A percentile compares a stretch with the other conserved stretches of the same genome.
These are phyloP conservation scores for Picea abies DNA, from an alignment of 83 land plant genomes.

Conservation along the genomic window DNA sequence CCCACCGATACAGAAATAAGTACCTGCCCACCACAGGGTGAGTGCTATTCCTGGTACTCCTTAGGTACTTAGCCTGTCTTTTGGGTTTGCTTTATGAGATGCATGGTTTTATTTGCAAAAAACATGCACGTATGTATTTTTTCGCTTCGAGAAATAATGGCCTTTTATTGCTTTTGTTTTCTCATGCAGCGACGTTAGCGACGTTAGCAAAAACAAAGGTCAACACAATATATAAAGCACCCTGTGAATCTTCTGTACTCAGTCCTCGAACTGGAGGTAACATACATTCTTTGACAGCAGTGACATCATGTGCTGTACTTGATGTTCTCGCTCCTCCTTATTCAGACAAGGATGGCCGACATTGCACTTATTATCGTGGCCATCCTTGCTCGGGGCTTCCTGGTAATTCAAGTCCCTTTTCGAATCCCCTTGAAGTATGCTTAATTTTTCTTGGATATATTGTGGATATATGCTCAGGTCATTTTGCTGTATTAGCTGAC, in stretches of 20 bases:
- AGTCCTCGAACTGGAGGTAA: slow-evolving; percentile 87
- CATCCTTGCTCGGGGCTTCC: slow-evolving; percentile 38
- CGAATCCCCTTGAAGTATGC: background rate
- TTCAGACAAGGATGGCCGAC: slow-evolving; percentile 75
- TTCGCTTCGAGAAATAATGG: background rate
- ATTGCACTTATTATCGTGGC: slow-evolving; percentile 77
- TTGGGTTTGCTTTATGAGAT: slow-evolving; percentile 13
- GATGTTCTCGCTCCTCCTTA: slow-evolving; percentile 97
- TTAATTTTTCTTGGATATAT: background rate
- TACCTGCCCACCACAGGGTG: slow-evolving; percentile 30
- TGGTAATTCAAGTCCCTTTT: slow-evolving; percentile 37
- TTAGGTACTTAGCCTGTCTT: background rate
- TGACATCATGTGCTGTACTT: slow-evolving; percentile 88
- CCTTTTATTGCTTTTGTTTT: background rate
- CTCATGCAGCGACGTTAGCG: slow-evolving; percentile 17
- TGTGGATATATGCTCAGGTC: background rate
- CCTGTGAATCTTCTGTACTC: slow-evolving; percentile 72
- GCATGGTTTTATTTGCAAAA: too few species aligned
- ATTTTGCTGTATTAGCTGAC: background rate
- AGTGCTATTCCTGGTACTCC: background rate
- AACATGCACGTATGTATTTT: background rate
- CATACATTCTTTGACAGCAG: slow-evolving; percentile 89
- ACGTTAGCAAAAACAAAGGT: slow-evolving; percentile 72
- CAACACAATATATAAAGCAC: slow-evolving; percentile 60
- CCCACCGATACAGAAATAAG: slow-evolving; percentile 1